Evolutionary conservation across 2,329 filamentous ascomycete genomes (phyloP).

Genomic region (Colletotrichum graminicola): DNA sequence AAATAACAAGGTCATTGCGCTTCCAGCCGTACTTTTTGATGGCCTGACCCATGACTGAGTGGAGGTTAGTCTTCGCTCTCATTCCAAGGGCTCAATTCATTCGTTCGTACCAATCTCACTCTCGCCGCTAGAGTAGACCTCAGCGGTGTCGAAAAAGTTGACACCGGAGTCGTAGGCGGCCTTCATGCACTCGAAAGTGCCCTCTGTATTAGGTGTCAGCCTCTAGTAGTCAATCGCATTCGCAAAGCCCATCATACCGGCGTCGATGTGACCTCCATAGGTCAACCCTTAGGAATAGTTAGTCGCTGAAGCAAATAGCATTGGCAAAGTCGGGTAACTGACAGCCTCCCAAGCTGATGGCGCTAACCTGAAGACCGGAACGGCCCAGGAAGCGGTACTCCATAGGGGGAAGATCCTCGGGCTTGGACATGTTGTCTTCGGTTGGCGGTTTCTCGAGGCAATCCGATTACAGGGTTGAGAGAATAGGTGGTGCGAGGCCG

Average conservation of each 20-base stretch:
- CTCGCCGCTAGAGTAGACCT: slow-evolving; percentile 69
- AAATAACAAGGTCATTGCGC: slow-evolving; percentile 70
- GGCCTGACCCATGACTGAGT: slow-evolving; percentile 67
- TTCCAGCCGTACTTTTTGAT: slow-evolving; percentile 72
- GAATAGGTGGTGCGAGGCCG: slow-evolving; percentile 22
- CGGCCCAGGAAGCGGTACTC: slow-evolving; percentile 79
- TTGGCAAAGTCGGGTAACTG: slow-evolving; percentile 9
- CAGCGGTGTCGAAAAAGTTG: slow-evolving; percentile 74
- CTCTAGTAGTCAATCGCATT: neutral
- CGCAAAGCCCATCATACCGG: slow-evolving; percentile 60
- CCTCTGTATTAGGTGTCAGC: slow-evolving; percentile 47
- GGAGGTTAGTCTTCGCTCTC: neutral
- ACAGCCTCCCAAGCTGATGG: slow-evolving; percentile 77
- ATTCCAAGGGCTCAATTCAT: fast-evolving
- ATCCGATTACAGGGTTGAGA: neutral
- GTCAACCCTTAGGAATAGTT: slow-evolving; percentile 64
- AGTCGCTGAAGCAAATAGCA: neutral
- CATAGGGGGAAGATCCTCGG: slow-evolving; percentile 66
- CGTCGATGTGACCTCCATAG: slow-evolving; percentile 79
- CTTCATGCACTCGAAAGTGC: slow-evolving; percentile 70
- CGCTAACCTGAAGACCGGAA: slow-evolving; percentile 79
- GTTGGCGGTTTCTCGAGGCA: slow-evolving; percentile 10
- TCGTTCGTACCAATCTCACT: slow-evolving; percentile 61
- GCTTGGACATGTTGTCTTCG: slow-evolving; percentile 52
- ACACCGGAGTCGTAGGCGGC: slow-evolving; percentile 70